phyloP scores from a whole-genome alignment of 2,329 filamentous ascomycete species.

The Diplodia seriata region DNA sequence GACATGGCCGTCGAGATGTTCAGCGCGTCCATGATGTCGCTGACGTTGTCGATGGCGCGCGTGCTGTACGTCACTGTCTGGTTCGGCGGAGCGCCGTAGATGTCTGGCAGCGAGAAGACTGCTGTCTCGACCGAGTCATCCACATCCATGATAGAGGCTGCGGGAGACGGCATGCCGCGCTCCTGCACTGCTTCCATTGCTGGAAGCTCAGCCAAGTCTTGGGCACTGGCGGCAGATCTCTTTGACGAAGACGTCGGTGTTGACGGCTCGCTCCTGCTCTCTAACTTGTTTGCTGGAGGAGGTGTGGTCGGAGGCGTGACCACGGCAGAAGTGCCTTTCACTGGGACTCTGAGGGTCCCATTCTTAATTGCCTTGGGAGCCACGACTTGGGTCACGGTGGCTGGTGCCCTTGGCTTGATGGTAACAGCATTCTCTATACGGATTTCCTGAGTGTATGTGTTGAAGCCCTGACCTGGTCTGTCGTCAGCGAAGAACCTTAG shows the following conservation, averaged over 20 bases:
- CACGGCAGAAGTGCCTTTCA: background rate
- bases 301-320: conserved; percentile 37
- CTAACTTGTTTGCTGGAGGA: conserved; percentile 12
- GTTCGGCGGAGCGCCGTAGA: conserved; percentile 37
- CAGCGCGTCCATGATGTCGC: conserved; percentile 50
- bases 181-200: background rate
- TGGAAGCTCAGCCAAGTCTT: background rate
- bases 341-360: background rate
- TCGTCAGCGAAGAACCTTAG: background rate
- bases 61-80: conserved; percentile 44
- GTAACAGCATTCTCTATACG: conserved; percentile 48
- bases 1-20: conserved; percentile 49
- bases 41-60: conserved; percentile 44
- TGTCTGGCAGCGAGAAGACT: conserved; percentile 18
- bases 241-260: background rate
- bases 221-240: conserved; percentile 5
- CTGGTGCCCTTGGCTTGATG: conserved; percentile 33
- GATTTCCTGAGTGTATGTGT: conserved; percentile 51
- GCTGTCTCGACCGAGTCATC: conserved; percentile 25
- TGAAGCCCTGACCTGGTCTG: conserved; percentile 46
- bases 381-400: conserved; percentile 30
- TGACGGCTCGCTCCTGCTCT: background rate
- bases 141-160: conserved; percentile 13
- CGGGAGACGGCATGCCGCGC: conserved; percentile 10
- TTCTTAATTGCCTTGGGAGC: conserved; percentile 11